phyloP scores from a whole-genome alignment of 192 early-diverging fungal genomes.

The Coemansia sp. region DNA sequence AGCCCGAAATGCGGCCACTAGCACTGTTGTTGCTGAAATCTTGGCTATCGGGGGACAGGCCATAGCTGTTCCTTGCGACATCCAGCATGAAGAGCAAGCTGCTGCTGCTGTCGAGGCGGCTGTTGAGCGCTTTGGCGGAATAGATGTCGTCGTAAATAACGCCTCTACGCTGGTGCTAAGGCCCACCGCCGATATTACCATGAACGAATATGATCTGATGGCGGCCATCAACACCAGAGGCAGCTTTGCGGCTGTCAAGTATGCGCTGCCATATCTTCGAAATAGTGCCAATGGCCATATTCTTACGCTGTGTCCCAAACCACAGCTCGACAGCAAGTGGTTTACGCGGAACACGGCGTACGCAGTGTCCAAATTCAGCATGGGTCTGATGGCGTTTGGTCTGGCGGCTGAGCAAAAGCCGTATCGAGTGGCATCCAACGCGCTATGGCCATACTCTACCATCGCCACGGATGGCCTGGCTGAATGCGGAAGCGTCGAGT shows the following conservation, averaged over 20 bases:
- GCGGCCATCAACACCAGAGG: constrained; percentile 65
- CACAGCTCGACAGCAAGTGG: constrained; percentile 60
- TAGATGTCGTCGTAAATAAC: constrained; percentile 77
- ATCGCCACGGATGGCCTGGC: constrained; percentile 66
- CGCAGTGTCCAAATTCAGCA: constrained; percentile 59
- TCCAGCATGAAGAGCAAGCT: constrained; percentile 66
- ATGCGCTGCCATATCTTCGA: constrained; percentile 62
- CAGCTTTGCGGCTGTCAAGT: constrained; percentile 64
- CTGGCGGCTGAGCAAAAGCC: constrained; percentile 62
- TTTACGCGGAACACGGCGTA: constrained; percentile 61
- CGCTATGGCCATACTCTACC: constrained; percentile 65
- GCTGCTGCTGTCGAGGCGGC: constrained; percentile 57
- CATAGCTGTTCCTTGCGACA: constrained; percentile 68
- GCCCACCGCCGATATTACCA: constrained; percentile 45
- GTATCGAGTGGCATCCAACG: constrained; percentile 68
- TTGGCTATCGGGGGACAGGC: constrained; percentile 62
- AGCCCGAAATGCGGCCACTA: constrained; percentile 55
- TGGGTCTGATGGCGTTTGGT: constrained; percentile 69
- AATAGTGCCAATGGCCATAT: constrained; percentile 69
- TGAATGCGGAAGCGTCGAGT: constrained; percentile 32
- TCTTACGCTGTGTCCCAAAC: constrained; percentile 67
- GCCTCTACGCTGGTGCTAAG: constrained; percentile 67
- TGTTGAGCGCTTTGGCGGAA: constrained; percentile 63
- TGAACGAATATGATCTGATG: constrained; percentile 64
- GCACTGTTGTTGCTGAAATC: constrained; percentile 62